Evolutionary conservation across 2,329 filamentous ascomycete species (phyloP).

Genomic region (Pseudogymnoascus sp.): DNA sequence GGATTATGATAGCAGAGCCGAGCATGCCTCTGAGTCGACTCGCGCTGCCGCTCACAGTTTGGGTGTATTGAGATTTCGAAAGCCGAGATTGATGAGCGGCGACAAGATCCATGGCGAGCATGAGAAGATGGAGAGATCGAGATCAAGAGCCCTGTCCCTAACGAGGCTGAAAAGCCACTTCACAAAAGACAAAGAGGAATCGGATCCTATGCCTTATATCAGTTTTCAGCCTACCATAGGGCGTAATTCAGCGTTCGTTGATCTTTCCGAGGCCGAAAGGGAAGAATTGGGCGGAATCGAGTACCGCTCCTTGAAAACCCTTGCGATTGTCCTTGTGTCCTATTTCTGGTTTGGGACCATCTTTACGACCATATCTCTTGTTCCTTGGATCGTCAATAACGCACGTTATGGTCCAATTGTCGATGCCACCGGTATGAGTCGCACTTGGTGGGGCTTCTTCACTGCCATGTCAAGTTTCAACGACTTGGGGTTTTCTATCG

Average conservation of each 20-base stretch:
- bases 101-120: conserved; percentile 28
- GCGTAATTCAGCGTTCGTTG: conserved; percentile 86
- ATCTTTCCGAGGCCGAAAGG: conserved; percentile 79
- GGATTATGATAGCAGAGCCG: conserved; percentile 18
- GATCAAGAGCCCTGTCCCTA: conserved; percentile 37
- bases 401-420: conserved; percentile 57
- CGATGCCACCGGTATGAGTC: conserved; percentile 50
- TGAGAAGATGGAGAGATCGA: conserved; percentile 17
- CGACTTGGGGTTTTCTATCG: conserved; percentile 89
- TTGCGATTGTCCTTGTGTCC: conserved; percentile 65
- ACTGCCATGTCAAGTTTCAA: conserved; percentile 84
- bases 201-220: conserved; percentile 69
- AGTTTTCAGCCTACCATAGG: conserved; percentile 90
- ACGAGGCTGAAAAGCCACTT: conserved; percentile 42
- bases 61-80: conserved; percentile 35
- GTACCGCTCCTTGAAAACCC: conserved; percentile 81
- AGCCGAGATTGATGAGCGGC: conserved; percentile 33
- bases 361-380: conserved; percentile 62
- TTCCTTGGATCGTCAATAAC: conserved; percentile 71
- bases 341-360: conserved; percentile 84
- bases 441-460: conserved; percentile 88
- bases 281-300: conserved; percentile 96
- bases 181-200: conserved; percentile 36
- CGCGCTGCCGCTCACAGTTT: conserved; percentile 19
- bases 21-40: conserved; percentile 25